Evolutionary conservation across 1,284 basidiomycete species (phyloP).

Genomic region (Apiotrichum laibachii): DNA sequence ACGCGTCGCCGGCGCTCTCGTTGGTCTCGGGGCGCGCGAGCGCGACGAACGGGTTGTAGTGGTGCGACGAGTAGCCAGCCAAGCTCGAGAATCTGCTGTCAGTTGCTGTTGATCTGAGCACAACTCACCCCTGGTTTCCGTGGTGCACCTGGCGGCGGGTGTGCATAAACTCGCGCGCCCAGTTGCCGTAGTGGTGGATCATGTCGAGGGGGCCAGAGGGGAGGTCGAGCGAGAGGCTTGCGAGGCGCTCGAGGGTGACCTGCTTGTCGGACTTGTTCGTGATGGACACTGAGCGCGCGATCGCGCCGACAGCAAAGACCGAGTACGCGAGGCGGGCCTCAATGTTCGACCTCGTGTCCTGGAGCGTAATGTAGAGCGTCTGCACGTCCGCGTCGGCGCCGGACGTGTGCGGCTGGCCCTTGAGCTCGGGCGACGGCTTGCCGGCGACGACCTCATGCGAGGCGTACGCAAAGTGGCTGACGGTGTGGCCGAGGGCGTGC

Average conservation of each 20-base stretch:
- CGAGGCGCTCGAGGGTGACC: conserved; percentile 24
- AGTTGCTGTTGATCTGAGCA: too few relatives aligned
- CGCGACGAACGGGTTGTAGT: conserved; percentile 37
- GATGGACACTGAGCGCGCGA: conserved; percentile 21
- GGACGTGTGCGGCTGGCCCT: conserved; percentile 30
- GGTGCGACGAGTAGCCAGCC: conserved; percentile 34
- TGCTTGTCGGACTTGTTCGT: conserved; percentile 20
- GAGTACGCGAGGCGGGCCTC: conserved; percentile 25
- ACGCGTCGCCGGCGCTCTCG: conserved; percentile 26
- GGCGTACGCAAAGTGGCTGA: conserved; percentile 24
- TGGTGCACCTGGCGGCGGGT: conserved; percentile 22
- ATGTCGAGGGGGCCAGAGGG: conserved; percentile 27
- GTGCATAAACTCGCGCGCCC: conserved; percentile 27
- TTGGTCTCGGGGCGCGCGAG: conserved; percentile 25
- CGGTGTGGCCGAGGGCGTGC: conserved; percentile 20
- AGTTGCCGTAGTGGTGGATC: conserved; percentile 30
- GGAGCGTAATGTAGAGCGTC: conserved; percentile 25
- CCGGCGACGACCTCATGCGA: conserved; percentile 20
- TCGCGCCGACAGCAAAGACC: conserved; percentile 23
- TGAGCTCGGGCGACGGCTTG: conserved; percentile 20
- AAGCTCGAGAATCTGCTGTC: conserved; percentile 26
- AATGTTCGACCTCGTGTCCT: conserved; percentile 20
- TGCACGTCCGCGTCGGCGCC: conserved; percentile 17
- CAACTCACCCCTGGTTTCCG: conserved; percentile 35
- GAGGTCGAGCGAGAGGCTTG: conserved; percentile 29